A percentile compares a stretch with the other conserved stretches of the same genome.
Conservation (phyloP, 2,329 filamentous ascomycete species). For the Phyllosticta citrichinensis region DNA sequence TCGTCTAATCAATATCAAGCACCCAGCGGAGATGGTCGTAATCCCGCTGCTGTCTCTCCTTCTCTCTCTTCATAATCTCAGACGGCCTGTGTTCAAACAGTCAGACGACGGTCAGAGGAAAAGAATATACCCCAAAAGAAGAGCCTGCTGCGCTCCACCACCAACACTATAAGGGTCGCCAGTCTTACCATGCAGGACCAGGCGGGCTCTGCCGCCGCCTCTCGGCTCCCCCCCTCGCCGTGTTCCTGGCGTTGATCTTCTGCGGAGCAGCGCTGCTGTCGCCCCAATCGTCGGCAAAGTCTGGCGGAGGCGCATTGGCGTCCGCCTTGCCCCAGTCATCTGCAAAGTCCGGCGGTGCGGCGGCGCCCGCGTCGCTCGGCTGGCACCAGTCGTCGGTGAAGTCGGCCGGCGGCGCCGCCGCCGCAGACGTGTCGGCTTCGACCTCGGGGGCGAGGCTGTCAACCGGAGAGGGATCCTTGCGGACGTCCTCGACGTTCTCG, state of each 20-base stretch:
- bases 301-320: not conserved
- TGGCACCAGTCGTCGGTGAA: constrained; percentile 1
- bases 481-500: not conserved
- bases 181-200: not conserved
- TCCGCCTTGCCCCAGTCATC: constrained; percentile 2
- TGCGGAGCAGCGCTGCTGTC: not conserved
- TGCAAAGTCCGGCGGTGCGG: not conserved
- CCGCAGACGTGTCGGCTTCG: not conserved
- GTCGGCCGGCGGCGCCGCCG: not conserved
- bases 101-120: not conserved
- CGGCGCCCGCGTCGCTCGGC: not conserved
- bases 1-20: not conserved
- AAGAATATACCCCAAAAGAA: not conserved
- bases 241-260: not conserved
- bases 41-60: not conserved
- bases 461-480: not conserved
- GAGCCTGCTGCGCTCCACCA: not conserved
- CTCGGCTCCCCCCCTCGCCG: not conserved
- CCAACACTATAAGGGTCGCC: not conserved
- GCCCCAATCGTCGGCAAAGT: not conserved
- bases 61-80: not conserved
- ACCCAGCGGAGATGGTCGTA: not conserved
- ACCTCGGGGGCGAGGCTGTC: not conserved
- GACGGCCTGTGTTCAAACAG: not conserved
- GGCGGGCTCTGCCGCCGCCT: not conserved